Conservation (phyloP, 2,329 filamentous ascomycete species). For the Berkeleyomyces rouxiae region DNA sequence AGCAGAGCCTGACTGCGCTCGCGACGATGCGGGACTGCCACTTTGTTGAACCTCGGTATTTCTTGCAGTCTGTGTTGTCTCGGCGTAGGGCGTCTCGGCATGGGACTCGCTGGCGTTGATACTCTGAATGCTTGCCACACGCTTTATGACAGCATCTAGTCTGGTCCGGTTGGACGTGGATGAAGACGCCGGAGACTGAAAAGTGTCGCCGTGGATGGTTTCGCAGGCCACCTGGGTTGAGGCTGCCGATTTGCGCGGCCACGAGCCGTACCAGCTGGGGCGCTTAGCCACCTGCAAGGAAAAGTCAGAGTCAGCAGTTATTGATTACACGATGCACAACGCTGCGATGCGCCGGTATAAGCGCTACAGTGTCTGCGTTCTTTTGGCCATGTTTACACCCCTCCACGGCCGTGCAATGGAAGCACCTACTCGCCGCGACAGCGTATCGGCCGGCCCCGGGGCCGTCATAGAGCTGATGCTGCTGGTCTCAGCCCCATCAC, state of each 20-base stretch:
- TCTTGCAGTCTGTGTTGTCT: not conserved
- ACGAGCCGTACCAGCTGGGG: constrained; percentile 47
- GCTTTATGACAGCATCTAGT: constrained; percentile 25
- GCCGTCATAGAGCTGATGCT: not conserved
- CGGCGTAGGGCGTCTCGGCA: constrained; percentile 3
- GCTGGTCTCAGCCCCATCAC: not conserved
- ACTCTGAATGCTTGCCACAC: constrained; percentile 19
- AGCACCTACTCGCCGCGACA: constrained; percentile 3
- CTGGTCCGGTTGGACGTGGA: constrained; percentile 32
- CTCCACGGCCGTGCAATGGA: not conserved
- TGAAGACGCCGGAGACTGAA: constrained; percentile 28
- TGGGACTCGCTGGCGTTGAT: constrained; percentile 2
- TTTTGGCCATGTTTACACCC: not conserved
- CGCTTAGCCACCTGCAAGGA: constrained; percentile 31
- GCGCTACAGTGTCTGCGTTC: not conserved
- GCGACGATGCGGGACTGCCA: not conserved
- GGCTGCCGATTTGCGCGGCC: constrained; percentile 41
- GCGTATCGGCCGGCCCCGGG: not conserved
- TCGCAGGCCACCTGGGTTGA: constrained; percentile 45
- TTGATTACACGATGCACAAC: not conserved
- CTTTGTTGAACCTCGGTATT: not conserved
- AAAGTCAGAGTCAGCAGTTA: not conserved
- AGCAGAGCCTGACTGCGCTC: not conserved
- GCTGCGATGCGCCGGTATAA: too few relatives aligned
- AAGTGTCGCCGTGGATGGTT: constrained; percentile 40